Evolutionary conservation across 2,329 filamentous ascomycete genomes (phyloP).

Genomic region (Pseudonectria foliicola): DNA sequence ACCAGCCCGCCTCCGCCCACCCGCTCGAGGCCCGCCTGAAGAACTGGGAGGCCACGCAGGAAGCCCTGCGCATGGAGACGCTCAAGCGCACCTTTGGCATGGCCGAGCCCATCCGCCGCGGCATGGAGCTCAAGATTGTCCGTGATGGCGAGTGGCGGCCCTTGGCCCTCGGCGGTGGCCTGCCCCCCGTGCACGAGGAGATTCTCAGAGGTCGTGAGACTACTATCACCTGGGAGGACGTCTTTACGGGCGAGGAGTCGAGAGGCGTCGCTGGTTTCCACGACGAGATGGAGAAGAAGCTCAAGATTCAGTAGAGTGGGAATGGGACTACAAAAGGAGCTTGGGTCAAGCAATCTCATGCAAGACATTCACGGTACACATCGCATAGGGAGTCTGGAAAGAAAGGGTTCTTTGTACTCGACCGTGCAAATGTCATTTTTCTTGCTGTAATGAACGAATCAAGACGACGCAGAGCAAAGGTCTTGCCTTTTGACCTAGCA

Average conservation of each 20-base stretch:
- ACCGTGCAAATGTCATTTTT: neutral
- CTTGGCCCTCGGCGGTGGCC: constrained; percentile 52
- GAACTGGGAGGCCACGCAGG: constrained; percentile 85
- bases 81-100: constrained; percentile 85
- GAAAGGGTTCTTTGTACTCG: neutral
- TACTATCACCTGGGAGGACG: constrained; percentile 85
- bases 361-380: constrained; percentile 1
- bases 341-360: neutral
- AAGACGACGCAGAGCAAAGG: neutral
- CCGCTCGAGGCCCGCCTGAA: constrained; percentile 86
- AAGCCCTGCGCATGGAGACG: constrained; percentile 78
- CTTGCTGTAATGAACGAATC: neutral
- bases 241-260: constrained; percentile 74
- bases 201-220: constrained; percentile 75
- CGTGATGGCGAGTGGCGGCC: constrained; percentile 75
- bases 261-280: constrained; percentile 68
- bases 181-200: constrained; percentile 75
- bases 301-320: constrained; percentile 67
- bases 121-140: constrained; percentile 92
- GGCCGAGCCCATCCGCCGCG: constrained; percentile 82
- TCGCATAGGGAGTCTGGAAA: constrained; percentile 10
- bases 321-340: neutral
- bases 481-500: constrained; percentile 23
- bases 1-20: constrained; percentile 57
- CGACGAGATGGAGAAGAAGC: constrained; percentile 87